These are phyloP conservation scores for Saprolegnia diclina DNA, from an alignment of 352 stramenopile genomes.

Conservation along the genomic window DNA sequence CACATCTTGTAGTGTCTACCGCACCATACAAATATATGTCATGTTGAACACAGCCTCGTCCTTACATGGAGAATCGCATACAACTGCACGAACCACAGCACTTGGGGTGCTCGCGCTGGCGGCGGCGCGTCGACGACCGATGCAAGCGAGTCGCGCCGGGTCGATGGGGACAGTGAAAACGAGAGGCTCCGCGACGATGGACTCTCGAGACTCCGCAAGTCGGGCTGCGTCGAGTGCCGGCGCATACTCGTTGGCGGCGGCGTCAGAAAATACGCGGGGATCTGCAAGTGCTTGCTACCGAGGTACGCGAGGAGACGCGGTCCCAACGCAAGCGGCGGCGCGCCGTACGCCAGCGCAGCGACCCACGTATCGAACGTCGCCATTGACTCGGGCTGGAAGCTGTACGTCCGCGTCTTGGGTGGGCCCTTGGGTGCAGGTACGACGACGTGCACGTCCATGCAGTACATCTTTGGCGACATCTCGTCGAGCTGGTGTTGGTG, in stretches of 20 bases:
- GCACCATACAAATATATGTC: too few species aligned
- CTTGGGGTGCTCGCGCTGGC: neutral
- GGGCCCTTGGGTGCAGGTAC: conserved; percentile 33
- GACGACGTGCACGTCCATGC: conserved; percentile 64
- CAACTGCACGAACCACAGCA: neutral
- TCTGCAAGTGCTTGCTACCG: conserved; percentile 50
- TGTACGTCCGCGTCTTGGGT: conserved; percentile 55
- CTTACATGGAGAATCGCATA: neutral
- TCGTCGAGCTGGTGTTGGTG: conserved; percentile 77
- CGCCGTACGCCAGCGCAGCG: conserved; percentile 55
- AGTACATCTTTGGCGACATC: conserved; percentile 73
- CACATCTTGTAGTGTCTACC: conserved; percentile 20
- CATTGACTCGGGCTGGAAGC: conserved; percentile 64
- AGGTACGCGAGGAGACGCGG: conserved; percentile 57
- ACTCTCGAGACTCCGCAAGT: neutral
- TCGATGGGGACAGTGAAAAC: neutral
- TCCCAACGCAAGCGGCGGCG: conserved; percentile 55
- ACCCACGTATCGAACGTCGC: conserved; percentile 81
- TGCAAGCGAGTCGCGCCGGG: too few species aligned
- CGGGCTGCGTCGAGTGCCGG: neutral
- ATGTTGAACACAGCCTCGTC: too few species aligned
- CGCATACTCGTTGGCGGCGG: neutral
- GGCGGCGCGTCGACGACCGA: too few species aligned
- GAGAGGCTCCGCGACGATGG: neutral
- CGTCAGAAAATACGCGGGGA: conserved; percentile 29